These are phyloP conservation scores for Xylariaceae sp. DNA, from an alignment of 2,329 filamentous ascomycete species.

Conservation along the genomic window DNA sequence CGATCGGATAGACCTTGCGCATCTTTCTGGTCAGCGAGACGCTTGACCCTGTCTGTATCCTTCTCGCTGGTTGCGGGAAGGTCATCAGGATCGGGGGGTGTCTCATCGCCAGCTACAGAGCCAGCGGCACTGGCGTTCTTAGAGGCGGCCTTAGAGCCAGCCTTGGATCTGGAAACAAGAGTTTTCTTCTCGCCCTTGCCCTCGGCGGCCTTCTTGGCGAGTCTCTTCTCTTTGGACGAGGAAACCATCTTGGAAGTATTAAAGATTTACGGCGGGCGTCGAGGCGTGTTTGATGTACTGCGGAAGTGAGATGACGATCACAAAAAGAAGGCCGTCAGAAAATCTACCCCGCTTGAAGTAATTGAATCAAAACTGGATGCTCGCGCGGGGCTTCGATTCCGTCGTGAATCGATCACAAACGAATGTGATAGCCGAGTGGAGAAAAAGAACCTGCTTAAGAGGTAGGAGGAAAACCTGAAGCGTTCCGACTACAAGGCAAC, in stretches of 20 bases:
- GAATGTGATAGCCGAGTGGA: too few relatives aligned
- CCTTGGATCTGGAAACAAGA: constrained; percentile 67
- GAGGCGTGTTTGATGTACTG: not conserved
- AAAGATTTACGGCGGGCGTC: not conserved
- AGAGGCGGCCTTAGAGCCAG: constrained; percentile 70
- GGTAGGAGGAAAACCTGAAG: not conserved
- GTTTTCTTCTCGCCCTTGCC: constrained; percentile 82
- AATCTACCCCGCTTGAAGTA: constrained; percentile 22
- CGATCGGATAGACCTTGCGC: constrained; percentile 95
- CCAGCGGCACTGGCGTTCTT: constrained; percentile 52
- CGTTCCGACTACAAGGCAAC: constrained; percentile 10
- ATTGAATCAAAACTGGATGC: constrained; percentile 12
- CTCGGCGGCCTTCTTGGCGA: constrained; percentile 73
- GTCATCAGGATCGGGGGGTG: constrained; percentile 67
- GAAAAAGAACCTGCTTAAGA: not conserved
- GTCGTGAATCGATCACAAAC: constrained; percentile 30
- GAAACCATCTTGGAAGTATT: constrained; percentile 64
- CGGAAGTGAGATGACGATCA: not conserved
- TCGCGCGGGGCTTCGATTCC: constrained; percentile 9
- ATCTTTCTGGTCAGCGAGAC: constrained; percentile 91
- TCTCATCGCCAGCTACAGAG: constrained; percentile 74
- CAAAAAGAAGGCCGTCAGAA: constrained; percentile 7
- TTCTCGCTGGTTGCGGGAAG: constrained; percentile 67
- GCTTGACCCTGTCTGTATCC: constrained; percentile 78
- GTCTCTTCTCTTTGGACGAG: constrained; percentile 73